These are phyloP conservation scores for Paragyromitra xinjiangensis DNA, from an alignment of 495 filamentous ascomycete species.

Conservation along the genomic window DNA sequence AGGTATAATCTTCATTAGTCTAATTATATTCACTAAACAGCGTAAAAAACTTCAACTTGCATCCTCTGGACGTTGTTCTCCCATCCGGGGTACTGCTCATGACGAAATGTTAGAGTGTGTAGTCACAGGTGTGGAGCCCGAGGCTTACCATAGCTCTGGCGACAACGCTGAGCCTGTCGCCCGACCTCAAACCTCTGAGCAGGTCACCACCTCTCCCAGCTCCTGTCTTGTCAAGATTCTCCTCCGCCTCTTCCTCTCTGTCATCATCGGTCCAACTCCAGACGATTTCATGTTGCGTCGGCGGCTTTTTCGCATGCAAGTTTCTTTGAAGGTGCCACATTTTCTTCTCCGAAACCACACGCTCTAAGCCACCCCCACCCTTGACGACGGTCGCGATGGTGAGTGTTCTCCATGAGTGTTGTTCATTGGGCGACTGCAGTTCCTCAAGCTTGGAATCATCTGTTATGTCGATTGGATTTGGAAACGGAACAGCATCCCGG, in stretches of 20 bases:
- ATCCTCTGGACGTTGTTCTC: slow-evolving; percentile 30
- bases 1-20: background rate
- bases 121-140: too few relatives aligned
- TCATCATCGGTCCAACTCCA: slow-evolving; percentile 29
- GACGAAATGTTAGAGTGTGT: background rate
- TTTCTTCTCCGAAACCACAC: background rate
- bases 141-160: slow-evolving; percentile 31
- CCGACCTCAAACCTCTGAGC: slow-evolving; percentile 30
- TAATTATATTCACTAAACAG: slow-evolving; percentile 7
- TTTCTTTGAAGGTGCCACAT: slow-evolving; percentile 33
- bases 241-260: background rate
- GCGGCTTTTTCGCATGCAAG: slow-evolving; percentile 4
- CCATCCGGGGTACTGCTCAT: slow-evolving; percentile 42
- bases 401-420: slow-evolving; percentile 23
- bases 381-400: background rate
- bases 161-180: slow-evolving; percentile 37
- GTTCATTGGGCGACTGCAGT: background rate
- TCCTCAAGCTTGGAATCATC: background rate
- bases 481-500: background rate
- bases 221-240: background rate
- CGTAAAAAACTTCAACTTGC: slow-evolving; percentile 37
- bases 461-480: background rate
- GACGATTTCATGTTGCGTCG: slow-evolving; percentile 25
- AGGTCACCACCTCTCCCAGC: slow-evolving; percentile 27
- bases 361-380: background rate